Evolutionary conservation across 768 basidiomycete species (phyloP).

Genomic region (Leccinum truebloodii): DNA sequence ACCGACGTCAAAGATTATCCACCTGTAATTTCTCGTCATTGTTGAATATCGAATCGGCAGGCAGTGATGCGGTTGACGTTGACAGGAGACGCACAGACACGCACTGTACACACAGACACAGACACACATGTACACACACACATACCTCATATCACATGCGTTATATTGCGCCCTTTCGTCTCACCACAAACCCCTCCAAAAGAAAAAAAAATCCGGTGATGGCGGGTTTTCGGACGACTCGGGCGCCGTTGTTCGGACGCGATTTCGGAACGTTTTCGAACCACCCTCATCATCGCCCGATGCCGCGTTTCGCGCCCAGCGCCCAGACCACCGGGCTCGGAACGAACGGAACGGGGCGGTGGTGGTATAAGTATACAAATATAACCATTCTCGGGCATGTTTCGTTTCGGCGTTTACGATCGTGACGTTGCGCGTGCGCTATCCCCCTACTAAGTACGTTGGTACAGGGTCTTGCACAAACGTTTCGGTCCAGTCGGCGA

Average conservation of each 20-base stretch:
- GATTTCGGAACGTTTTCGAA: not conserved
- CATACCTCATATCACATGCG: not conserved
- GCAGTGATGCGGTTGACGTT: not conserved
- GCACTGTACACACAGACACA: not conserved
- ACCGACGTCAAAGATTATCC: constrained; percentile 14
- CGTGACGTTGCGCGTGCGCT: constrained; percentile 16
- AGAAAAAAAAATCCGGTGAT: not conserved
- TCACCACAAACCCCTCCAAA: not conserved
- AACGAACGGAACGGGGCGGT: not conserved
- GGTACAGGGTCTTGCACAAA: too few species aligned
- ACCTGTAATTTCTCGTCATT: constrained; percentile 8
- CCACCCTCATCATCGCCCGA: not conserved
- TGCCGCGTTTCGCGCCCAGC: not conserved
- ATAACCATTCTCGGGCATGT: constrained; percentile 7
- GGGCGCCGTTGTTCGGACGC: constrained; percentile 4
- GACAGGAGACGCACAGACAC: not conserved
- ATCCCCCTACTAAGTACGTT: constrained; percentile 1
- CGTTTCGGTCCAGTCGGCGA: too few species aligned
- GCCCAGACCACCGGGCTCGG: not conserved
- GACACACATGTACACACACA: not conserved
- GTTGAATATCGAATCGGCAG: not conserved
- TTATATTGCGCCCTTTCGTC: not conserved
- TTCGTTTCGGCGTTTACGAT: constrained; percentile 13
- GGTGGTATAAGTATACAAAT: not conserved
- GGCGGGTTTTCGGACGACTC: not conserved